Base-by-base conservation (phyloP, 2,329 filamentous ascomycete species). In the Raffaelea albimanens region DNA sequence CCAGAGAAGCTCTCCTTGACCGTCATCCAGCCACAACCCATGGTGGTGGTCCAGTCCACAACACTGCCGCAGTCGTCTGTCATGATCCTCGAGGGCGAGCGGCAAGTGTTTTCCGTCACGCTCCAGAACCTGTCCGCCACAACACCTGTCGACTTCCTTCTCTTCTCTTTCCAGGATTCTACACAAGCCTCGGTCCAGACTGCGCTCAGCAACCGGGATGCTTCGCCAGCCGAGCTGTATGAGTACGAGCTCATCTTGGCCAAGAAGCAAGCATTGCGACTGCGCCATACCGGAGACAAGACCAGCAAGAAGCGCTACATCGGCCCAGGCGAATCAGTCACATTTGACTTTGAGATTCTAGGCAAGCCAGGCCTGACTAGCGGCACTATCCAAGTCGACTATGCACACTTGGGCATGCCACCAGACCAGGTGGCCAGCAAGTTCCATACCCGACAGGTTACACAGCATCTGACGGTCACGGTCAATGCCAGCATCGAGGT, bases 81-180 rank as follows among this genome's bases (percentile, higher is more conserved):
- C 33, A 96, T 95, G 89, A 76, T 98, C 11, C 72, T 98, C 5
- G 91, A 97, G 66, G 93, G 93, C 40, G 91, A 98, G 64, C 78
- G 76, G 20, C 83, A 82, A 56, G 70, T 71, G 1, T 94, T 97
- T 59, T 83, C 78, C 0, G 75, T 96, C 16, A 90, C 85, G 0
- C 68, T 97, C 14, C 78, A 85, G 55, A 98, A 98, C 55, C 70
- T 80, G 9, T 93, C 88, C 1, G 55, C 61, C 7, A 68, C 72
- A 1, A 89, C 84, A 2, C 72, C 87, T 1, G 87, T 87, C 1
- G 87, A 95, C 59, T 83, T 97, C 47, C 69, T 96, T 33, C 73
- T 93, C 22, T 88, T 96, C 50, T 90, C 87, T 0, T 95, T 95
- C 61, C 83, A 89, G 56, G 89, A 96, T 65, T 94, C 89, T 1